Evolutionary conservation across 495 filamentous ascomycete species (phyloP).

Genomic region (Aspergillus ostianus): DNA sequence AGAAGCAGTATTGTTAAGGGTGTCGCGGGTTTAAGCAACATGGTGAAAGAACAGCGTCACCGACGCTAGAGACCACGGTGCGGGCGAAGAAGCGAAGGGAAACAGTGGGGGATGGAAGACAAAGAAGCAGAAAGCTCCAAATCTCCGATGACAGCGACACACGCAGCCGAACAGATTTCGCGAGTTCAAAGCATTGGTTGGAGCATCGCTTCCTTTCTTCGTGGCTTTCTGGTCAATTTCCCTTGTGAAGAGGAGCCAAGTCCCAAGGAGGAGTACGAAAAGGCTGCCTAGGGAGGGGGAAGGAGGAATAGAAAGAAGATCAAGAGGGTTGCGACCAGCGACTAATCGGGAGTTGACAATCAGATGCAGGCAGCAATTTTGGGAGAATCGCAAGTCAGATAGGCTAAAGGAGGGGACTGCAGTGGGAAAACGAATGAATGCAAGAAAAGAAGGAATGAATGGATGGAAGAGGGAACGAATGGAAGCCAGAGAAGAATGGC

Average conservation of each 20-base stretch:
- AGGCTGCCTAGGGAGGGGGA: neutral
- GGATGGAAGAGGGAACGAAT: neutral
- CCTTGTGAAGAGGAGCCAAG: neutral
- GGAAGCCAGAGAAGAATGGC: too few relatives aligned
- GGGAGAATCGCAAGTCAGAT: too few relatives aligned
- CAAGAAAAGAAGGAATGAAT: neutral
- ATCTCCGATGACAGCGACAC: conserved; percentile 11
- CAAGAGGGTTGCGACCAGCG: neutral
- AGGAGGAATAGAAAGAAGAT: neutral
- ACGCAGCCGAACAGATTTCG: conserved; percentile 5
- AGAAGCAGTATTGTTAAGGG: conserved; percentile 85
- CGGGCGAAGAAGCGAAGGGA: conserved; percentile 5
- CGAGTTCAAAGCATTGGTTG: conserved; percentile 18
- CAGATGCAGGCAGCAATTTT: neutral
- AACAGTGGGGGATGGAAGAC: neutral
- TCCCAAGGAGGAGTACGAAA: neutral
- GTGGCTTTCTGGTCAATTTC: neutral
- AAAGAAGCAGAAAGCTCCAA: neutral
- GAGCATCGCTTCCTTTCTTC: conserved; percentile 8
- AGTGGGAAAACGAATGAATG: neutral
- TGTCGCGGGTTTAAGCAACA: conserved; percentile 54
- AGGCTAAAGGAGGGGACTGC: neutral
- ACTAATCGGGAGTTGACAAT: neutral
- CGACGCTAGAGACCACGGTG: neutral
- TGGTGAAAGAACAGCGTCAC: neutral